A percentile compares a stretch with the other conserved stretches of the same genome.
Conservation (phyloP, 805 yeast species). For the Saturnispora diversa region DNA sequence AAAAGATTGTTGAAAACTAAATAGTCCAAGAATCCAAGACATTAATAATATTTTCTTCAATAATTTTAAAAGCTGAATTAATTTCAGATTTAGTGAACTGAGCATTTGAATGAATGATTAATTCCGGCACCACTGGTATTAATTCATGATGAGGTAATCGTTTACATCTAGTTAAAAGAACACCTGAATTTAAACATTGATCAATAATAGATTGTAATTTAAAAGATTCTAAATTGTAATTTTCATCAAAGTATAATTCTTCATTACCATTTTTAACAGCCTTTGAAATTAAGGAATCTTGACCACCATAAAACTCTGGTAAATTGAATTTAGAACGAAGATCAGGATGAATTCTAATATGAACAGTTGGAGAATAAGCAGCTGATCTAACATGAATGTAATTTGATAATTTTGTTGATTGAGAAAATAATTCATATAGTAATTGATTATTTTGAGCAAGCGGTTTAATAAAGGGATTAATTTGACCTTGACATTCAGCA, state of each 20-base stretch:
- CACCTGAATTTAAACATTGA: conserved; percentile 40
- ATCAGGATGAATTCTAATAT: conserved; percentile 48
- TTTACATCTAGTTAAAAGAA: conserved; percentile 47
- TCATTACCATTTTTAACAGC: conserved; percentile 40
- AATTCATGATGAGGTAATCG: conserved; percentile 71
- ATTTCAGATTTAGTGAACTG: conserved; percentile 40
- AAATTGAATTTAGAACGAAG: conserved; percentile 38
- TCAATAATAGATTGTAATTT: conserved; percentile 64
- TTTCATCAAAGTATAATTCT: conserved; percentile 34
- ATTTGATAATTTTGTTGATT: conserved; percentile 30
- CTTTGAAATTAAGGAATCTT: conserved; percentile 31
- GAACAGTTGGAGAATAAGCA: conserved; percentile 58
- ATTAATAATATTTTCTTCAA: conserved; percentile 26
- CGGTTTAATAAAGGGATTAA: conserved; percentile 29
- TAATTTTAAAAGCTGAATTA: conserved; percentile 33
- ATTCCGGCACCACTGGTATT: conserved; percentile 57
- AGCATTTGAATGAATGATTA: conserved; percentile 43
- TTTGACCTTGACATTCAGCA: conserved; percentile 28
- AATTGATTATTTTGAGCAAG: conserved; percentile 35
- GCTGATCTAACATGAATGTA: conserved; percentile 48
- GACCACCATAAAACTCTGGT: conserved; percentile 45
- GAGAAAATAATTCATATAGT: conserved; percentile 35
- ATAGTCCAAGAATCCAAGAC: conserved; percentile 10
- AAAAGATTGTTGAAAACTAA: background rate
- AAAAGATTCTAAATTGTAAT: conserved; percentile 46